Evolutionary conservation across 192 early-diverging fungal species (phyloP).

Genomic region (Podila clonocystis): DNA sequence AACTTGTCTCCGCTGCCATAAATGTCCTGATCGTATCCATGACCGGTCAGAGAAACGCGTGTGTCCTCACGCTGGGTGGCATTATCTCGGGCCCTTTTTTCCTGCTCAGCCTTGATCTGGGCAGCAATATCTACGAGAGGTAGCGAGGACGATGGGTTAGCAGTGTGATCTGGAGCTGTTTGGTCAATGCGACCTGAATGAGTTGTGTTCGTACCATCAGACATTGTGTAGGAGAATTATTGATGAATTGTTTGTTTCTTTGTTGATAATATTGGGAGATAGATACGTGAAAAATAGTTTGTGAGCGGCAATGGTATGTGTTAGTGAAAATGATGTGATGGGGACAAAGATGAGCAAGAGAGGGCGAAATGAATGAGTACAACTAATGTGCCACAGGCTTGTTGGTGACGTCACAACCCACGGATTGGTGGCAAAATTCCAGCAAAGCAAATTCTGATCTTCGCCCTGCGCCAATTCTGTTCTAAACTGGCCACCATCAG

Average conservation of each 20-base stretch:
- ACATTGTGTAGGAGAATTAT: neutral
- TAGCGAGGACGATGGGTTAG: neutral
- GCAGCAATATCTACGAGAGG: conserved; percentile 30
- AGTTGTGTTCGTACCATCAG: neutral
- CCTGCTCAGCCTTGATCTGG: conserved; percentile 49
- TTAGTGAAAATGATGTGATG: no score
- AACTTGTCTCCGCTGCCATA: conserved; percentile 74
- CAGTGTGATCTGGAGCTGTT: neutral
- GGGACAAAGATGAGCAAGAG: no score
- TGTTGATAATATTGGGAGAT: neutral
- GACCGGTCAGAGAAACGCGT: conserved; percentile 52
- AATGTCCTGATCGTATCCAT: conserved; percentile 77
- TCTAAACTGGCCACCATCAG: no score
- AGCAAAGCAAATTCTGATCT: no score
- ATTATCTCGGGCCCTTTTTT: conserved; percentile 30
- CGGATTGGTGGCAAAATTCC: no score
- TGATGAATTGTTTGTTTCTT: neutral
- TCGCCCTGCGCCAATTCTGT: no score
- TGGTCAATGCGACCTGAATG: neutral
- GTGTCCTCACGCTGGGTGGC: conserved; percentile 53
- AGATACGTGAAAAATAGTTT: neutral
- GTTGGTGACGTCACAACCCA: no score
- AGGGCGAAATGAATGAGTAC: no score
- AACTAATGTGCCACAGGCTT: no score
- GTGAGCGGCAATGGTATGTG: no score